Base-by-base conservation (phyloP, 1,139 yeast genomes). In the Yamadazyma dendronema region DNA sequence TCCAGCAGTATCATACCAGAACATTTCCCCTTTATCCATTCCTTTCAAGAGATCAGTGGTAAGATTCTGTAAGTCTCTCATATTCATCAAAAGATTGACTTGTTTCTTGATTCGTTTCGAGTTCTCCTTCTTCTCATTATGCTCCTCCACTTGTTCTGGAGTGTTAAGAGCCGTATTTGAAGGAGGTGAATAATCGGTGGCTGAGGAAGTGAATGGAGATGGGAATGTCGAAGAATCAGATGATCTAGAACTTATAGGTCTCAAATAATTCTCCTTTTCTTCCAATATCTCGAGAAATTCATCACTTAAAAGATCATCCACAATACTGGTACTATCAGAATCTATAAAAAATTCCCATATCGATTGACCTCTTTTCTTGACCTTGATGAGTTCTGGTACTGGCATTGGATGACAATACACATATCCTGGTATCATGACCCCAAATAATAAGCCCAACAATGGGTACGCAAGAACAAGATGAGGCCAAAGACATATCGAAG, bases 351-450 rank as follows among this genome's bases (percentile, higher is more conserved):
- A 76, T 13, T 72, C 73, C 41, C 80, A 58, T 6, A 80, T 54
- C 0, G 83, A 72, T 37, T 76, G 80, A 1, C 88, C 88, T 34
- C 84, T 61, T 19, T 59, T 65, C 43, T 68, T 67, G 14, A 74
- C 72, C 14, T 63, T 62, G 9, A 41, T 41, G 8, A 41, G 25
- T 19, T 67, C 65, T 0, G 73, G 69, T 10, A 65, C 61, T 21
- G 67, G 61, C 49, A 78, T 65, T 0, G 90, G 95, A 54, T 88
- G 96, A 37, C 88, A 68, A 37, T 74, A 67, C 15, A 78, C 65
- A 52, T 81, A 89, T 1, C 86, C 88, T 0, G 95, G 92, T 1
- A 84, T 65, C 63, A 88, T 68, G 2, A 84, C 63, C 0, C 81
- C 82, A 42, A 74, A 67, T 27, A 84, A 55, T 4, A 86, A 40